Evolutionary conservation across 176 grass and related monocot species (phyloP).

Genomic region (Thinopyrum elongatum): DNA sequence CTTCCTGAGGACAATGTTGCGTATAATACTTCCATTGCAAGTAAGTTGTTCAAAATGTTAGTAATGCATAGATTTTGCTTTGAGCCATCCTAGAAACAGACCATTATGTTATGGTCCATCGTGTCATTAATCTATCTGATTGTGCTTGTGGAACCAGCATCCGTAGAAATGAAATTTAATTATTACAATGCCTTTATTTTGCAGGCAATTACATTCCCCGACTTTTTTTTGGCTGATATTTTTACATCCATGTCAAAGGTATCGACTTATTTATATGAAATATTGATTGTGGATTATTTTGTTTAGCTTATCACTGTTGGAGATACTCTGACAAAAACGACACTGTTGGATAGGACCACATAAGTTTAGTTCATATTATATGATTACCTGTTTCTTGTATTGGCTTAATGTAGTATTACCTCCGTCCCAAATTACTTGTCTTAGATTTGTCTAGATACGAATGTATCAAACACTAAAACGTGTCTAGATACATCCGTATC

Average conservation of each 20-base stretch:
- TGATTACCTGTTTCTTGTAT: neutral
- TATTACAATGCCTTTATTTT: slow-evolving; percentile 3
- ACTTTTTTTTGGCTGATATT: slow-evolving; percentile 99
- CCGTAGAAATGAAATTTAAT: slow-evolving; percentile 16
- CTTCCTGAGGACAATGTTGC: slow-evolving; percentile 79
- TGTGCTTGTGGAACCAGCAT: slow-evolving; percentile 10
- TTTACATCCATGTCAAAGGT: slow-evolving; percentile 99
- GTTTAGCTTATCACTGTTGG: neutral
- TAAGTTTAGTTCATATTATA: neutral
- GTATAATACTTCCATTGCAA: slow-evolving; percentile 92
- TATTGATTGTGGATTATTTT: neutral
- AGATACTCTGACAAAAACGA: neutral
- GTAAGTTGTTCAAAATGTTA: slow-evolving; percentile 46
- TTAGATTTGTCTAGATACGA: too few species aligned
- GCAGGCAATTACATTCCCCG: slow-evolving; percentile 94
- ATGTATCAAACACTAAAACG: too few species aligned
- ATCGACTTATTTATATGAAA: slow-evolving; percentile 5
- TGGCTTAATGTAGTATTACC: neutral
- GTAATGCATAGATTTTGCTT: neutral
- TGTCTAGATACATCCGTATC: too few species aligned
- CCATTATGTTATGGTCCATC: neutral
- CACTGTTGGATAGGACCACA: neutral
- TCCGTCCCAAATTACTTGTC: too few species aligned
- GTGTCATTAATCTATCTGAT: neutral
- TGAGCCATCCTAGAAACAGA: neutral